Conservation (phyloP, 2,329 filamentous ascomycete genomes). For the Ophiobolus disseminans region DNA sequence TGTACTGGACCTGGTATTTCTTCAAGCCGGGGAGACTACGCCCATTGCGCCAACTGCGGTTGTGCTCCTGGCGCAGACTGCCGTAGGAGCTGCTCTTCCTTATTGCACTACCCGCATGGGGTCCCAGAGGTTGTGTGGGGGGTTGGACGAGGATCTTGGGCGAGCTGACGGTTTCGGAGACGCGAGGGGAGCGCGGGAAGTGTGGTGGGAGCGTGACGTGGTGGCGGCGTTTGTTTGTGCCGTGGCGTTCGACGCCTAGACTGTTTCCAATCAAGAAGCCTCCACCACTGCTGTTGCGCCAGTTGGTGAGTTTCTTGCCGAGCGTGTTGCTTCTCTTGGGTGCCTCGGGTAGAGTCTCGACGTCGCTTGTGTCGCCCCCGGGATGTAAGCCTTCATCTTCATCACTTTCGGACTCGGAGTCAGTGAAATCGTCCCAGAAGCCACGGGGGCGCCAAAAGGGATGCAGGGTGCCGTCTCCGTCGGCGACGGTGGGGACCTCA, state of each 20-base stretch:
- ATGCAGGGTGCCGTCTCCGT: slow-evolving; percentile 58
- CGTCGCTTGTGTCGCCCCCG: slow-evolving; percentile 56
- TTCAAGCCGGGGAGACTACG: slow-evolving; percentile 51
- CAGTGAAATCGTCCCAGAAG: slow-evolving; percentile 67
- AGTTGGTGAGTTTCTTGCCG: slow-evolving; percentile 40
- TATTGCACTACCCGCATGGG: slow-evolving; percentile 25
- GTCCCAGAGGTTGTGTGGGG: slow-evolving; percentile 28
- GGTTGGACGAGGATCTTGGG: slow-evolving; percentile 38
- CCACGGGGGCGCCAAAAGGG: slow-evolving; percentile 69
- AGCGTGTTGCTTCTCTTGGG: slow-evolving; percentile 30
- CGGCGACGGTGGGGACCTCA: slow-evolving; percentile 36
- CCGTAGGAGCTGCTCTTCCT: slow-evolving; percentile 29
- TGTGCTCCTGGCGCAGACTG: slow-evolving; percentile 27
- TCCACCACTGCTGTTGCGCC: slow-evolving; percentile 51
- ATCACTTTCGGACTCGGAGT: slow-evolving; percentile 47
- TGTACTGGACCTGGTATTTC: slow-evolving; percentile 59
- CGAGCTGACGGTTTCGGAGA: slow-evolving; percentile 16
- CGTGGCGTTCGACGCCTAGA: slow-evolving; percentile 60
- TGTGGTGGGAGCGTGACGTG: slow-evolving; percentile 34
- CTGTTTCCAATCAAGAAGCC: slow-evolving; percentile 63
- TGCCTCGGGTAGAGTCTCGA: slow-evolving; percentile 33
- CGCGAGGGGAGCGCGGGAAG: slow-evolving; percentile 23
- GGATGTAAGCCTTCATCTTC: slow-evolving; percentile 49
- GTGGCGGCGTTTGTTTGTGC: slow-evolving; percentile 41
- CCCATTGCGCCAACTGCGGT: slow-evolving; percentile 35